These are phyloP conservation scores for Macrolepiota dolichaula DNA, from an alignment of 768 basidiomycete species.

Conservation along the genomic window DNA sequence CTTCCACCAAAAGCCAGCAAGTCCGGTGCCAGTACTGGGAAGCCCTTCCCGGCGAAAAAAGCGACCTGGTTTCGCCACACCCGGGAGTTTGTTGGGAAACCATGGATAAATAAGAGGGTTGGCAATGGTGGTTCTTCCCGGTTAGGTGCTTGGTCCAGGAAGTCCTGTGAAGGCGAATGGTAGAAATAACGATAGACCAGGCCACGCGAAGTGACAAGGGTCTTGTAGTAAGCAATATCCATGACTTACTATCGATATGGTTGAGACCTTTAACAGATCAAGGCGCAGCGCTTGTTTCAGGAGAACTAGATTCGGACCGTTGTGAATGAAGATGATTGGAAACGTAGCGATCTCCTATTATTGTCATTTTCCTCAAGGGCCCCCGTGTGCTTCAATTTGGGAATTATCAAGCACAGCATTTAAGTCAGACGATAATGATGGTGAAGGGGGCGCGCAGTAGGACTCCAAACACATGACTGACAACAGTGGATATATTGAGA, in stretches of 20 bases:
- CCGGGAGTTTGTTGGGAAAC: constrained; percentile 39
- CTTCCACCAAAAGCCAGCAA: constrained; percentile 49
- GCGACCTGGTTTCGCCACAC: constrained; percentile 37
- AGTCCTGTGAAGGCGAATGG: constrained; percentile 14
- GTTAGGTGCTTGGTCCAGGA: constrained; percentile 7
- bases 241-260: too few species aligned
- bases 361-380: not conserved
- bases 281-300: not conserved
- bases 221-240: not conserved
- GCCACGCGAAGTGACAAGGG: constrained; percentile 32
- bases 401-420: not conserved
- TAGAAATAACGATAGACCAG: constrained; percentile 37
- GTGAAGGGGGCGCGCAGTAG: too few species aligned
- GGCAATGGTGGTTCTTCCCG: constrained; percentile 26
- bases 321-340: not conserved
- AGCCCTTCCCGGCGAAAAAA: constrained; percentile 38
- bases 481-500: constrained; percentile 17
- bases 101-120: constrained; percentile 41
- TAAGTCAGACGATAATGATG: not conserved
- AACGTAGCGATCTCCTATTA: not conserved
- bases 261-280: not conserved
- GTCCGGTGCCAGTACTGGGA: constrained; percentile 45
- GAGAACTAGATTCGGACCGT: not conserved
- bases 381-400: not conserved
- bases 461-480: not conserved